Conservation (phyloP, 352 stramenopile species). For the Globisporangium abappressorium region DNA sequence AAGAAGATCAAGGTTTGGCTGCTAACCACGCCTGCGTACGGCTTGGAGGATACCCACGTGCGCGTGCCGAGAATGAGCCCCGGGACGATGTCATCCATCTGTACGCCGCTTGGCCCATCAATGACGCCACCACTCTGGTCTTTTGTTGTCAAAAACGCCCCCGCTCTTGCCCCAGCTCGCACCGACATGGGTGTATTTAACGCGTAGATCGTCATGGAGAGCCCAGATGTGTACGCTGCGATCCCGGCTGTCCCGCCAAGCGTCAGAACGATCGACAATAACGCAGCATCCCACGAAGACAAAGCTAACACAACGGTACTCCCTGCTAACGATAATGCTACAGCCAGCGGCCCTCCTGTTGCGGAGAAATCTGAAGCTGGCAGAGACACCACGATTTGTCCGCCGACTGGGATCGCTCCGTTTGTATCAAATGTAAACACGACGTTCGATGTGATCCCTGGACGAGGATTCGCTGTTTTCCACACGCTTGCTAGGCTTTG, state of each 20-base stretch:
- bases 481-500: constrained; percentile 31
- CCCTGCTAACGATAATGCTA: not conserved
- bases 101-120: constrained; percentile 44
- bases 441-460: constrained; percentile 44
- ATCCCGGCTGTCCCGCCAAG: constrained; percentile 21
- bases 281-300: constrained; percentile 27
- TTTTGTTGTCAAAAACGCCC: constrained; percentile 36
- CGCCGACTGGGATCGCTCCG: constrained; percentile 34
- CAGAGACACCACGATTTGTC: constrained; percentile 37
- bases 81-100: constrained; percentile 39
- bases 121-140: constrained; percentile 39
- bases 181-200: constrained; percentile 44
- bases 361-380: constrained; percentile 38
- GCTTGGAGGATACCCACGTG: constrained; percentile 35
- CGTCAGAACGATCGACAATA: constrained; percentile 19
- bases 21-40: constrained; percentile 47
- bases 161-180: constrained; percentile 19
- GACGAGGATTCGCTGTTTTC: constrained; percentile 36
- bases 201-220: constrained; percentile 35
- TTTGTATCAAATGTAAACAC: constrained; percentile 45
- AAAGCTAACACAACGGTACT: not conserved
- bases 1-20: constrained; percentile 48
- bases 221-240: constrained; percentile 24
- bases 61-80: constrained; percentile 46
- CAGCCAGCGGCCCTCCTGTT: constrained; percentile 8